These are phyloP conservation scores for Plantago lanceolata DNA, from an alignment of 305 asterid species.

Conservation along the genomic window DNA sequence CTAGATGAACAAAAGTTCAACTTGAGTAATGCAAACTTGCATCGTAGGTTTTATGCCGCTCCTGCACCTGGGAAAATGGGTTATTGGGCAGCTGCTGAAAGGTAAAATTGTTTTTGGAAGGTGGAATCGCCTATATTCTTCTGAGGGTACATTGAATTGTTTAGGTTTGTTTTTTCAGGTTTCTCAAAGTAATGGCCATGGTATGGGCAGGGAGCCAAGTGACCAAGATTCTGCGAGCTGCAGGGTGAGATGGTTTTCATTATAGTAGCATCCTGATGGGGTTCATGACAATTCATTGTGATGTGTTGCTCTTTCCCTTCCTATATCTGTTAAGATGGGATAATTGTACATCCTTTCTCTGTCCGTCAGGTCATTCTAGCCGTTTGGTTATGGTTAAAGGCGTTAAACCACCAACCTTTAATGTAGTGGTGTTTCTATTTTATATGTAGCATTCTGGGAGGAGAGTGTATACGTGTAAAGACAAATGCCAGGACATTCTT, in stretches of 20 bases:
- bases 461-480: no score
- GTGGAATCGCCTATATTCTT: neutral
- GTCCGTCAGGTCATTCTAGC: no score
- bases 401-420: no score
- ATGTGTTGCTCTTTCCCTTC: no score
- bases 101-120: constrained; percentile 34
- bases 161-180: constrained; percentile 46
- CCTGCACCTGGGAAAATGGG: constrained; percentile 90
- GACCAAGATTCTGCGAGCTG: constrained; percentile 83
- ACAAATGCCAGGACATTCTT: no score
- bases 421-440: no score
- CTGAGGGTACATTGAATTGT: neutral
- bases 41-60: constrained; percentile 65
- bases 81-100: constrained; percentile 64
- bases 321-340: no score
- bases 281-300: no score
- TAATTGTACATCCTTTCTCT: no score
- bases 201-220: constrained; percentile 99
- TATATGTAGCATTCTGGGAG: no score
- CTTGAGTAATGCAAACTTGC: constrained; percentile 13
- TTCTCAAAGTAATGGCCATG: constrained; percentile 85
- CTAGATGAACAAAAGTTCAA: neutral
- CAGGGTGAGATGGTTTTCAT: constrained; percentile 59
- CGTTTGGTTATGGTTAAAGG: no score
- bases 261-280: no score